phyloP scores from a whole-genome alignment of 1,284 basidiomycete genomes.

The Austroboletus niveus region DNA sequence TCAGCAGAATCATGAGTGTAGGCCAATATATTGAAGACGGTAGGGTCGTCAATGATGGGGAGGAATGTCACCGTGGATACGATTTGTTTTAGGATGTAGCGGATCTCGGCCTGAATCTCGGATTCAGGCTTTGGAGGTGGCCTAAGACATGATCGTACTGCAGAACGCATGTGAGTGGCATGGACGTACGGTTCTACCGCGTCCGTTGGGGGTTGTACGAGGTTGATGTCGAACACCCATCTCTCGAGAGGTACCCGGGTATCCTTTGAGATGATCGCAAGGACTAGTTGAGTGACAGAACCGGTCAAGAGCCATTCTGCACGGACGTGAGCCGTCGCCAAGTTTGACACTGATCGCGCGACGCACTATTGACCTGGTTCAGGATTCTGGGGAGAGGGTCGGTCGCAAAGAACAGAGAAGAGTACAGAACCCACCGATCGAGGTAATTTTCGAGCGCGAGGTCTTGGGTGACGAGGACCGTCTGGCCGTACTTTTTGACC shows the following conservation, averaged over 20 bases:
- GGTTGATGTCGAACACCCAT: constrained; percentile 97
- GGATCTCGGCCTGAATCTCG: constrained; percentile 96
- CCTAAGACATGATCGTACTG: constrained; percentile 29
- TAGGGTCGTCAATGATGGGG: constrained; percentile 92
- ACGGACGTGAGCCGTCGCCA: constrained; percentile 3
- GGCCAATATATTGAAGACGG: constrained; percentile 93
- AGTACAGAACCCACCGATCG: constrained; percentile 53
- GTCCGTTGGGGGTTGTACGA: constrained; percentile 59
- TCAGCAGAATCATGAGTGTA: constrained; percentile 89
- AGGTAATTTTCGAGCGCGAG: constrained; percentile 91
- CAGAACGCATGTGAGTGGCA: neutral
- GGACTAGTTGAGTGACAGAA: constrained; percentile 87
- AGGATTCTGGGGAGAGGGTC: constrained; percentile 61
- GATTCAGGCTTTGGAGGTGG: constrained; percentile 72
- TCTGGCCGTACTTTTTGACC: constrained; percentile 98
- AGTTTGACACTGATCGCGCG: neutral
- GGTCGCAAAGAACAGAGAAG: neutral
- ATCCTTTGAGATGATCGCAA: constrained; percentile 96
- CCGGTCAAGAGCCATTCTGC: constrained; percentile 91
- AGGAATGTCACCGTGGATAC: constrained; percentile 95
- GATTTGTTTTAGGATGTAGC: constrained; percentile 98
- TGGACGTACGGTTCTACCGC: constrained; percentile 47
- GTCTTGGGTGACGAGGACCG: constrained; percentile 92
- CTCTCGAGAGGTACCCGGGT: constrained; percentile 89
- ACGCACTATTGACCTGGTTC: constrained; percentile 85